phyloP scores from a whole-genome alignment of 2,329 filamentous ascomycete genomes.

The Teratosphaeria viscida region DNA sequence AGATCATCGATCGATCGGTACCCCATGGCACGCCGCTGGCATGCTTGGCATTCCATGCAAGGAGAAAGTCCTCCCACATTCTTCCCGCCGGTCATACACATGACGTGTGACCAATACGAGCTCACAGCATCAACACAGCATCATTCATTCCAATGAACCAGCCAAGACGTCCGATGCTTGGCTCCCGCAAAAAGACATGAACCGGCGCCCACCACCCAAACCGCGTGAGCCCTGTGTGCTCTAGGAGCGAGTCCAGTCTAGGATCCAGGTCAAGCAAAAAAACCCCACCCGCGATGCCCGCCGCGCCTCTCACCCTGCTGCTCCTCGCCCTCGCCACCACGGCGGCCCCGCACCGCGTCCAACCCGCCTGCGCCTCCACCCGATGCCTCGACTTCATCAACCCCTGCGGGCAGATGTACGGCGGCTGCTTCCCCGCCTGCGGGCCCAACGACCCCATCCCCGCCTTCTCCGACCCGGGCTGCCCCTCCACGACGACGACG shows the following conservation, averaged over 20 bases:
- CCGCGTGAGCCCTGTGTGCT: background rate
- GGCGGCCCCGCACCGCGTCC: background rate
- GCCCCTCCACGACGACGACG: constrained; percentile 1
- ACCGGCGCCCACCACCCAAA: background rate
- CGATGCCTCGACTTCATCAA: constrained; percentile 6
- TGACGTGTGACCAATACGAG: background rate
- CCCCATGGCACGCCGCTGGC: background rate
- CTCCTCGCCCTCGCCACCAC: background rate
- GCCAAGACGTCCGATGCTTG: background rate
- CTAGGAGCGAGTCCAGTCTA: background rate
- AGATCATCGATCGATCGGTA: background rate
- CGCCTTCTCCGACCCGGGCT: constrained; percentile 6
- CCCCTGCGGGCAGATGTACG: constrained; percentile 7
- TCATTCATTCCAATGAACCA: background rate
- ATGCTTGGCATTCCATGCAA: background rate
- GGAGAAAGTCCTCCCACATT: background rate
- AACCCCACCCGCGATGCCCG: background rate
- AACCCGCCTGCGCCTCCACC: background rate
- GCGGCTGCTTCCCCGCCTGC: constrained; percentile 9
- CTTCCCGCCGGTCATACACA: background rate
- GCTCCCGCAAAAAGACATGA: background rate
- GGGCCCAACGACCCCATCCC: constrained; percentile 4
- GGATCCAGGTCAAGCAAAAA: background rate
- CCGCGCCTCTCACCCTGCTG: background rate
- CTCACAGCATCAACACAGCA: background rate